Conservation (phyloP, 805 yeast species). For the Wickerhamomyces hampshirensis region DNA sequence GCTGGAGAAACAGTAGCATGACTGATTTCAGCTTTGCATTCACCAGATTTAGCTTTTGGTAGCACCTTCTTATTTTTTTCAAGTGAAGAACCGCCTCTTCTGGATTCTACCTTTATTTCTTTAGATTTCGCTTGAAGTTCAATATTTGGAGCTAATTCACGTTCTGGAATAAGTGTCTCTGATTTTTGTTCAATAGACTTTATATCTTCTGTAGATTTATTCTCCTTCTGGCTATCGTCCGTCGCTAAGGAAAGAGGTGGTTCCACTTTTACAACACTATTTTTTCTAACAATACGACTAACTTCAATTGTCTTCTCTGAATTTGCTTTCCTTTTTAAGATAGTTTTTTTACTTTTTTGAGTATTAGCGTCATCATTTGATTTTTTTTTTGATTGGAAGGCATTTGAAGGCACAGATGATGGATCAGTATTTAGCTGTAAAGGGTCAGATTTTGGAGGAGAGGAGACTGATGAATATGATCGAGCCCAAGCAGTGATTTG, state of each 20-base stretch:
- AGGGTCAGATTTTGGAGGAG: conserved; percentile 13
- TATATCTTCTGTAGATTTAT: background rate
- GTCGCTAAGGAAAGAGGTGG: too few relatives aligned
- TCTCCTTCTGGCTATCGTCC: background rate
- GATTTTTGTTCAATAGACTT: background rate
- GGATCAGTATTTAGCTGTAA: conserved; percentile 5
- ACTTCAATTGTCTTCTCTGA: conserved; percentile 2
- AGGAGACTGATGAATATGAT: conserved; percentile 6
- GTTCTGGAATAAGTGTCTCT: background rate
- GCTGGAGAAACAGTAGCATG: too few relatives aligned
- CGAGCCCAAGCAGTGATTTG: conserved; percentile 12
- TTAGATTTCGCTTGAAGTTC: too few relatives aligned
- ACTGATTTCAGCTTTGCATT: too few relatives aligned
- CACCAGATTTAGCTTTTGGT: background rate
- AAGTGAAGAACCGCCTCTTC: too few relatives aligned
- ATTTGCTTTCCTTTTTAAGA: conserved; percentile 14
- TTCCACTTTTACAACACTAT: background rate
- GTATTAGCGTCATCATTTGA: background rate
- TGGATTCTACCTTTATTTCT: too few relatives aligned
- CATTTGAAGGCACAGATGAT: conserved; percentile 2
- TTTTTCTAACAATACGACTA: background rate
- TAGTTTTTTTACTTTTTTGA: conserved; percentile 7
- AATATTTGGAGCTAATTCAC: too few relatives aligned
- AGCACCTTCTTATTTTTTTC: conserved; percentile 1
- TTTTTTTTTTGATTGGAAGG: conserved; percentile 6